Percentiles rank a stretch among this genome's conserved stretches.
These are phyloP conservation scores for Lichtheimia corymbifera DNA, from an alignment of 371 early-diverging fungal species.

Conservation along the genomic window DNA sequence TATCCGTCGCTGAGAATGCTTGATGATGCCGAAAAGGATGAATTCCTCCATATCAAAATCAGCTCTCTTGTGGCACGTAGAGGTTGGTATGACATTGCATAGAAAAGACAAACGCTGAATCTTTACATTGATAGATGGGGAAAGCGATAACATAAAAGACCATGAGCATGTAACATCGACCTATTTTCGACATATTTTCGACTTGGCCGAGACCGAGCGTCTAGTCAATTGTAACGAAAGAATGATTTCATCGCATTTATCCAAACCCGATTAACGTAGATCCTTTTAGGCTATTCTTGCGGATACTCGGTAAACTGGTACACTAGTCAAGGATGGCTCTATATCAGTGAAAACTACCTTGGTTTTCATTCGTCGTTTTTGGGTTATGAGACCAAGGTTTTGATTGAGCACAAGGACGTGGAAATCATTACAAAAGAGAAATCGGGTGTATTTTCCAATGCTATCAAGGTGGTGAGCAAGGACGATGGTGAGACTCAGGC, in stretches of 20 bases:
- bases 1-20: neutral
- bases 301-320: conserved; percentile 1
- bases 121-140: neutral
- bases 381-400: neutral
- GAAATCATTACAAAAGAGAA: neutral
- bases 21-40: neutral
- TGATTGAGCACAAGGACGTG: conserved; percentile 1
- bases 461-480: neutral
- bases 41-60: neutral
- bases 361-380: neutral
- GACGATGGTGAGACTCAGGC: neutral
- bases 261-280: too few relatives aligned
- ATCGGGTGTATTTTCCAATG: neutral
- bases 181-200: neutral
- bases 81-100: neutral
- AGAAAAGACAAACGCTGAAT: neutral
- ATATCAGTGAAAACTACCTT: neutral
- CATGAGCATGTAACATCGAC: neutral
- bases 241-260: neutral
- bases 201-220: neutral
- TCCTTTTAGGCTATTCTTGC: neutral
- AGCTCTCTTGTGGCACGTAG: neutral
- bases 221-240: conserved; percentile 2
- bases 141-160: neutral
- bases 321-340: neutral